Evolutionary conservation across 352 stramenopile species (phyloP).

Genomic region (Plasmopara muralis): DNA sequence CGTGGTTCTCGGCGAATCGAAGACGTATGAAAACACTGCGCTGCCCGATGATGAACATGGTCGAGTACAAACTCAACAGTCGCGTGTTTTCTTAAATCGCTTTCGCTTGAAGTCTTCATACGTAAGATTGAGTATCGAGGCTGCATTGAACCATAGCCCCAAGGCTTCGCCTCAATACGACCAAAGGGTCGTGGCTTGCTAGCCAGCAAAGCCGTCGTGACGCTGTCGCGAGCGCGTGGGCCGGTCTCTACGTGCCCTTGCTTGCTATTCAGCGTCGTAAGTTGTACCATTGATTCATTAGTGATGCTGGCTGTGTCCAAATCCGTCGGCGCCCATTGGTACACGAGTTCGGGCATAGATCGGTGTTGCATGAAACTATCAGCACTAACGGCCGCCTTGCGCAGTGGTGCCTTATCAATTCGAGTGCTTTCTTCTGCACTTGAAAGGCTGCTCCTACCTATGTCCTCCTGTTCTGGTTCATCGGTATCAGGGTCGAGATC

Average conservation of each 20-base stretch:
- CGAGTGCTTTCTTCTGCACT: conserved; percentile 13
- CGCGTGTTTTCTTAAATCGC: conserved; percentile 49
- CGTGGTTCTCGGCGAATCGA: conserved; percentile 39
- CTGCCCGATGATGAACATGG: conserved; percentile 28
- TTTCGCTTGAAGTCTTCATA: conserved; percentile 24
- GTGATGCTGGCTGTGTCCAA: conserved; percentile 12
- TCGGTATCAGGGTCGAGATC: conserved; percentile 14
- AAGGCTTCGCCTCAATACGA: conserved; percentile 10
- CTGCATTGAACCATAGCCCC: conserved; percentile 28
- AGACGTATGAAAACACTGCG: conserved; percentile 31
- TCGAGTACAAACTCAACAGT: conserved; percentile 69
- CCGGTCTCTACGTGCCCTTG: conserved; percentile 16
- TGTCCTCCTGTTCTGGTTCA: conserved; percentile 33
- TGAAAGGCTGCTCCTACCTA: conserved; percentile 3
- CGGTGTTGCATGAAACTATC: conserved; percentile 11
- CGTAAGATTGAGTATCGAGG: conserved; percentile 56
- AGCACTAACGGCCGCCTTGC: conserved; percentile 10
- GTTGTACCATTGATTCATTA: conserved; percentile 16
- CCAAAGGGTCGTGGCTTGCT: conserved; percentile 5
- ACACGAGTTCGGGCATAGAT: conserved; percentile 20
- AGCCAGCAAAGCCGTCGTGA: conserved; percentile 21
- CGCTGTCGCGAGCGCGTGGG: conserved; percentile 11
- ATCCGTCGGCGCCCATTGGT: conserved; percentile 19
- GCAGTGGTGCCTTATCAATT: conserved; percentile 23
- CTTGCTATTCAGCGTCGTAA: conserved; percentile 14